Evolutionary conservation across 192 early-diverging fungal species (phyloP).

Genomic region (Phycomyces blakesleeanus): DNA sequence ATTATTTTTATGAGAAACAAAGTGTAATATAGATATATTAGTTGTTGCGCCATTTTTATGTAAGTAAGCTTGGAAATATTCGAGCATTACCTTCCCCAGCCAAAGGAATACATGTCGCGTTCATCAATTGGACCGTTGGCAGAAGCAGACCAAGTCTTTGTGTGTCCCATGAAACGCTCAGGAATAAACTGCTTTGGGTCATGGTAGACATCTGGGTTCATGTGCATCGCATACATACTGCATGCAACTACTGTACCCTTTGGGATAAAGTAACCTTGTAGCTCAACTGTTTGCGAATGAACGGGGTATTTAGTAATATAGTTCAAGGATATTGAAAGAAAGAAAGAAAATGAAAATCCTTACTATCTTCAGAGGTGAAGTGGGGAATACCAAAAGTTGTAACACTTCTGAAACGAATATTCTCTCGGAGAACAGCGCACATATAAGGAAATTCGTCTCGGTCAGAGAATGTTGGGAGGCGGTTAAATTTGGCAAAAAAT

Average conservation of each 20-base stretch:
- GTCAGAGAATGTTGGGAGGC: background rate
- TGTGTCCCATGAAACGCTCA: slow-evolving; percentile 7
- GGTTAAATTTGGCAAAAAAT: background rate
- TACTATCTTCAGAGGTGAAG: slow-evolving; percentile 1
- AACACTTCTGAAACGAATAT: background rate
- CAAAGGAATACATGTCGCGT: background rate
- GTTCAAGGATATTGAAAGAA: too few relatives aligned
- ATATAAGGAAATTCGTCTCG: slow-evolving; percentile 1
- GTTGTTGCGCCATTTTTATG: too few relatives aligned
- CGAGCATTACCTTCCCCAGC: slow-evolving; percentile 9
- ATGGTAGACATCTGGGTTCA: background rate
- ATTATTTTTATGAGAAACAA: too few relatives aligned
- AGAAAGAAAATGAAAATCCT: too few relatives aligned
- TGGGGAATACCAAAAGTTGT: background rate
- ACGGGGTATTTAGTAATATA: too few relatives aligned
- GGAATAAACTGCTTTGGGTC: background rate
- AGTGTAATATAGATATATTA: too few relatives aligned
- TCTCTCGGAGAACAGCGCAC: slow-evolving; percentile 1
- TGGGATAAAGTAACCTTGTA: slow-evolving; percentile 4
- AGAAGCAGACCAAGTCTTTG: slow-evolving; percentile 3
- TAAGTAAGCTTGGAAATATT: too few relatives aligned
- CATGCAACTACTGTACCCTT: background rate
- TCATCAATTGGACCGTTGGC: slow-evolving; percentile 4
- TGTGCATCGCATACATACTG: background rate
- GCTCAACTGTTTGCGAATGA: background rate